Conservation (phyloP, 129 eudicot genomes). For the Lactuca saligna region DNA sequence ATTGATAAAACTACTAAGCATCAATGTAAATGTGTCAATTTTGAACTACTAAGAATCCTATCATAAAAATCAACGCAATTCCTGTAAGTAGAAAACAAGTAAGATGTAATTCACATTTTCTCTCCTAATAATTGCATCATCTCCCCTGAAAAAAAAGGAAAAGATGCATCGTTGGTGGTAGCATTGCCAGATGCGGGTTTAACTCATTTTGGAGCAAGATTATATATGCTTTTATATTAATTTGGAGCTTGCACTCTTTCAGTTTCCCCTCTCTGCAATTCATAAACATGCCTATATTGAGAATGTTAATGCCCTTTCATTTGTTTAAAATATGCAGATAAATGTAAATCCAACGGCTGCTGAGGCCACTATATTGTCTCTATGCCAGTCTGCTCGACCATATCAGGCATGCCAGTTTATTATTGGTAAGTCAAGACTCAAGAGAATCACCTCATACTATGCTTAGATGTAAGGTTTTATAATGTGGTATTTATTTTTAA, state of each 20-base stretch:
- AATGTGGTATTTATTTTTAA: neutral
- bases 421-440: slow-evolving; percentile 72
- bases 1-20: slow-evolving; percentile 11
- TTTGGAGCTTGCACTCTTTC: slow-evolving; percentile 8
- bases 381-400: slow-evolving; percentile 81
- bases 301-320: slow-evolving; percentile 5
- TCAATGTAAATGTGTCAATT: neutral
- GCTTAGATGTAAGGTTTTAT: slow-evolving; percentile 17
- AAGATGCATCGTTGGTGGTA: slow-evolving; percentile 9
- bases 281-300: slow-evolving; percentile 3
- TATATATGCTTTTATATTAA: neutral
- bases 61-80: neutral
- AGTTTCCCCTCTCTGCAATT: neutral
- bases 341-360: slow-evolving; percentile 86
- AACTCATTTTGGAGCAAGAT: neutral
- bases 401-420: slow-evolving; percentile 84
- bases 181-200: neutral
- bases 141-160: neutral
- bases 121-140: neutral
- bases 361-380: slow-evolving; percentile 84
- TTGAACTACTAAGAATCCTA: neutral
- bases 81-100: neutral
- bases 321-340: slow-evolving; percentile 50
- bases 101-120: neutral
- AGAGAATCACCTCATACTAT: slow-evolving; percentile 1